phyloP scores from a whole-genome alignment of 2,329 filamentous ascomycete genomes.

The Curvularia verruculosa region DNA sequence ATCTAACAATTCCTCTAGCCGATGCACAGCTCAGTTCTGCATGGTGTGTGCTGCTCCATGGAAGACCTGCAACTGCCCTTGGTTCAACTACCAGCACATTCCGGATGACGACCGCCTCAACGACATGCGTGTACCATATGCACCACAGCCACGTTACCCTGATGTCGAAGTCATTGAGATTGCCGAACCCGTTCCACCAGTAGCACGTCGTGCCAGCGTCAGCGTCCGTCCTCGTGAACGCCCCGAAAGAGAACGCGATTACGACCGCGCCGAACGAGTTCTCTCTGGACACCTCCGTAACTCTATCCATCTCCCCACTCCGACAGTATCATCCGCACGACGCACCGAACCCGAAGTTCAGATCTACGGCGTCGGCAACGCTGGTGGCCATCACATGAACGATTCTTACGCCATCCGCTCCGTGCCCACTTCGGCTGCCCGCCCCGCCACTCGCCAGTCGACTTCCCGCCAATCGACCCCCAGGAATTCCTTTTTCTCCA shows the following conservation, averaged over 20 bases:
- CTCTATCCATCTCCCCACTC: slow-evolving; percentile 44
- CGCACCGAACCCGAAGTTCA: slow-evolving; percentile 53
- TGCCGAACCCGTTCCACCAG: slow-evolving; percentile 30
- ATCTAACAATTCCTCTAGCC: slow-evolving; percentile 55
- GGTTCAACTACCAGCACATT: slow-evolving; percentile 68
- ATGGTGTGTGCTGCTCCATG: slow-evolving; percentile 82
- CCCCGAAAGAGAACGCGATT: slow-evolving; percentile 45
- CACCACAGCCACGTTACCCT: slow-evolving; percentile 24
- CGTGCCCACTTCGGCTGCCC: slow-evolving; percentile 35
- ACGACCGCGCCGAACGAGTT: slow-evolving; percentile 56
- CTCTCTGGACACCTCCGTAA: slow-evolving; percentile 60
- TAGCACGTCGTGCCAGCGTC: slow-evolving; percentile 36
- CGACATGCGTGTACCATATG: slow-evolving; percentile 44
- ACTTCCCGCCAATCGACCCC: slow-evolving; percentile 27
- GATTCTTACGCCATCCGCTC: slow-evolving; percentile 52
- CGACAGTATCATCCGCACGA: slow-evolving; percentile 30
- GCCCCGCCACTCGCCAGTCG: slow-evolving; percentile 34
- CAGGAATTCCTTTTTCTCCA: slow-evolving; percentile 35
- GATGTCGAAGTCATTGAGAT: slow-evolving; percentile 44
- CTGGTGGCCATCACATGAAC: slow-evolving; percentile 65
- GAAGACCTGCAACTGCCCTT: slow-evolving; percentile 83
- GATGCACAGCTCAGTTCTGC: slow-evolving; percentile 83
- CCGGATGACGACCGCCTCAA: slow-evolving; percentile 60
- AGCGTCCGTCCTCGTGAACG: slow-evolving; percentile 38
- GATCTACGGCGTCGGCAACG: slow-evolving; percentile 59